A percentile compares a stretch with the other conserved stretches of the same genome.
These are phyloP conservation scores for Acanthamoeba castellanii DNA, from an alignment of 208 protist genomes.

Conservation along the genomic window DNA sequence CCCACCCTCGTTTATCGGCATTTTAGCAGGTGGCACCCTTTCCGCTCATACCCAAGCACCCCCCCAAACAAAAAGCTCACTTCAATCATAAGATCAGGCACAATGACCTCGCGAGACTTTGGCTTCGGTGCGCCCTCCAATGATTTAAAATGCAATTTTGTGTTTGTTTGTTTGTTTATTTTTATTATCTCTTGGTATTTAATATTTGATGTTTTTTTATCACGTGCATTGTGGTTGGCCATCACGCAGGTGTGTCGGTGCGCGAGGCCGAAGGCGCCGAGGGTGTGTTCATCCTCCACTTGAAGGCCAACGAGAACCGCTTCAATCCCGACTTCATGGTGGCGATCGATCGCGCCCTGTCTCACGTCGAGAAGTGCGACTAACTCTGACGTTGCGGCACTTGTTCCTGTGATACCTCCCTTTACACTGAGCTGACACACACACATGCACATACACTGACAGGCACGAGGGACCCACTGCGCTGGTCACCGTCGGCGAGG, in stretches of 20 bases:
- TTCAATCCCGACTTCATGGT: conserved; percentile 69
- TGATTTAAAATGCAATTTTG: too few species aligned
- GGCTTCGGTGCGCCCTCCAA: not conserved
- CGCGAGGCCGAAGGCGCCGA: not conserved
- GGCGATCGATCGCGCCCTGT: not conserved
- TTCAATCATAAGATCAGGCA: not conserved
- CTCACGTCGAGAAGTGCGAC: not conserved
- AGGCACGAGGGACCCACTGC: not conserved
- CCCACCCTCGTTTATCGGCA: too few species aligned
- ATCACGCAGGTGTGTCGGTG: not conserved
- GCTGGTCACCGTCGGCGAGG: conserved; percentile 35
- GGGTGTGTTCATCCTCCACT: conserved; percentile 28
- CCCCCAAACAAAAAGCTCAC: not conserved
- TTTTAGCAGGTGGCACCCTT: too few species aligned
- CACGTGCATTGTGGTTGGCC: not conserved
- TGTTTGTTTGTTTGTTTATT: not conserved
- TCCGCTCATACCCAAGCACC: not conserved
- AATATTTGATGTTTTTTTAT: not conserved
- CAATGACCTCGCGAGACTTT: not conserved
- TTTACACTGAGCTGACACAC: not conserved
- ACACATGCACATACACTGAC: not conserved
- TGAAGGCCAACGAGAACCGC: conserved; percentile 57
- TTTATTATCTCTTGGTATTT: not conserved
- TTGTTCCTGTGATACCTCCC: not conserved
- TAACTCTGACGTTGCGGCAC: not conserved